Evolutionary conservation across 2,329 filamentous ascomycete genomes (phyloP), one percentile per base, ranked within the genome.

Genomic region (Xylariales sp.): DNA sequence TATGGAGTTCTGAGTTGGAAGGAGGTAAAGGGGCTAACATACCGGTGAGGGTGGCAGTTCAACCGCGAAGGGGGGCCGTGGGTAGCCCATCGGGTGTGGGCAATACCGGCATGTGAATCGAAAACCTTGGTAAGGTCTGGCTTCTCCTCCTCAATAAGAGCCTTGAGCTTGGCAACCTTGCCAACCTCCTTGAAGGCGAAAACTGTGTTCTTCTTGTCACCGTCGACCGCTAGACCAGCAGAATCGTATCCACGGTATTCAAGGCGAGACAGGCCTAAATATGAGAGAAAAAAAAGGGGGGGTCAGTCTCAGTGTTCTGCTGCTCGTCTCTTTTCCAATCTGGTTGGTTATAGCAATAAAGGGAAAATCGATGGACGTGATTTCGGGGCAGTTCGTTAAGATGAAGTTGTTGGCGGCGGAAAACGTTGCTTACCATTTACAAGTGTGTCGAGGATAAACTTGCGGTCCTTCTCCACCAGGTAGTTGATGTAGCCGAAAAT

Each of bases 401-500:
- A n/a, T n/a, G n/a, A n/a, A n/a, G n/a, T n/a, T n/a, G n/a, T n/a
- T n/a, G n/a, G n/a, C n/a, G n/a, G n/a, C n/a, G n/a, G n/a, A n/a
- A 24, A 31, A 20, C 10, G 20, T 8, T 6, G 33, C 83, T 67
- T 69, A 89, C 89, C 91, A 74, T 97, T 96, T 66, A 96, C 85
- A 54, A 98, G 78, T 47, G 91, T 97, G 64, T 96, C 83, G 61
- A 97, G 78, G 65, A 97, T 95, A 72, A 85, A 94, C 70, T 88
- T 90, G 66, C 93, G 82, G 74, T 97, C 91, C 80, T 95, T 96
- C 78, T 97, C 93, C 64, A 97, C 89, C 65, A 97, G 75, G 72
- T 97, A 97, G 76, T 97, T 97, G 74, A 97, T 88, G 78, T 97
- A 97, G 58, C 91, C 91, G 73, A 97, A 94, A 69, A 93, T 94